phyloP scores from a whole-genome alignment of 2,329 filamentous ascomycete genomes.

The Lojkania enalia region DNA sequence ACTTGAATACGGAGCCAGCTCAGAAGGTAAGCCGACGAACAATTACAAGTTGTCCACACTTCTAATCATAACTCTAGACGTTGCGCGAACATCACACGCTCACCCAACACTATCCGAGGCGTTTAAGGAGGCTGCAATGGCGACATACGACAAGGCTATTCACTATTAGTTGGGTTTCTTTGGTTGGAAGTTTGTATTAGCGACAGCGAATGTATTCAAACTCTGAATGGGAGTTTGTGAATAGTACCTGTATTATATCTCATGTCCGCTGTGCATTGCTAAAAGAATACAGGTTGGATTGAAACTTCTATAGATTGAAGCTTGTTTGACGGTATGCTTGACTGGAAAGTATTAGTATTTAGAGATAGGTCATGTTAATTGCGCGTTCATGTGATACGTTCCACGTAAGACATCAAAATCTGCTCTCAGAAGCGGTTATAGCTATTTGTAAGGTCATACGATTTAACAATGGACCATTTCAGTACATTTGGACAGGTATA shows the following conservation, averaged over 20 bases:
- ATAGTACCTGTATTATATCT: slow-evolving; percentile 47
- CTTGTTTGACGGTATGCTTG: no score
- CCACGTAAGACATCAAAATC: no score
- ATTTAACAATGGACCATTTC: no score
- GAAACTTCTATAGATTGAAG: no score
- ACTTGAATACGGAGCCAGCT: slow-evolving; percentile 93
- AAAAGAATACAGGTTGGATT: slow-evolving; percentile 24
- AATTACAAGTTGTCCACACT: background rate
- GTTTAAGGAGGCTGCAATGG: slow-evolving; percentile 99
- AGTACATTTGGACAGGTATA: no score
- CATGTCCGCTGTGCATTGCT: slow-evolving; percentile 35
- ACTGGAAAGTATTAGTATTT: no score
- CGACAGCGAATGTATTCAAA: slow-evolving; percentile 41
- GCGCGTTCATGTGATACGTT: no score
- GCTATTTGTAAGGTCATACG: no score
- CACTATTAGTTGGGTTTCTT: slow-evolving; percentile 68
- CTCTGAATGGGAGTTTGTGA: slow-evolving; percentile 45
- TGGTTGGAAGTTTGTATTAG: slow-evolving; percentile 31
- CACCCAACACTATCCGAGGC: slow-evolving; percentile 96
- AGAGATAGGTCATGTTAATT: no score
- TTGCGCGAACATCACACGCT: slow-evolving; percentile 82
- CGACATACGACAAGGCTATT: slow-evolving; percentile 91
- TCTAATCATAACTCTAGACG: slow-evolving; percentile 25
- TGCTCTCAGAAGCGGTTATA: no score
- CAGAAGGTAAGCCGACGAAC: slow-evolving; percentile 71